Evolutionary conservation across 1,284 basidiomycete species (phyloP).

Genomic region (Apiotrichum sp.): DNA sequence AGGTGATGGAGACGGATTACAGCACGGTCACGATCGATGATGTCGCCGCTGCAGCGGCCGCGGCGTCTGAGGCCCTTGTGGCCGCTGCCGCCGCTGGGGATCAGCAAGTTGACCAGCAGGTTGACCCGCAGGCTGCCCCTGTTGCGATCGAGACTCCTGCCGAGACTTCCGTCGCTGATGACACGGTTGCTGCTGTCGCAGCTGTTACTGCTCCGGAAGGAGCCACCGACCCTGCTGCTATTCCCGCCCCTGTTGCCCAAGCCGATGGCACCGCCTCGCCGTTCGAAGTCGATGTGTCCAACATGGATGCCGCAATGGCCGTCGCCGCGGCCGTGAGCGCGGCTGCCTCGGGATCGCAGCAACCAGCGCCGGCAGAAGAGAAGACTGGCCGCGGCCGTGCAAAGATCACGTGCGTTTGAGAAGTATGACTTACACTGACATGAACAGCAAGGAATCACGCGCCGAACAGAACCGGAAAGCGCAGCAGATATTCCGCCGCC

Average conservation of each 20-base stretch:
- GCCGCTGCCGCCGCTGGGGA: not conserved
- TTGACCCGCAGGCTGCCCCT: too few species aligned
- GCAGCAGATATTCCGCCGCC: conserved; percentile 42
- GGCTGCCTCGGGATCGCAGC: not conserved
- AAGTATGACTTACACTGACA: too few species aligned
- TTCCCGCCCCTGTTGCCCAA: too few species aligned
- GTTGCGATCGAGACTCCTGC: too few species aligned
- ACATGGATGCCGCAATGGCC: not conserved
- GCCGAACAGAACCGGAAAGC: conserved; percentile 46
- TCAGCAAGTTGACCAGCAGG: too few species aligned
- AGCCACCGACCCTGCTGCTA: too few species aligned
- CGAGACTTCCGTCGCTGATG: too few species aligned
- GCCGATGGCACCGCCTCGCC: too few species aligned
- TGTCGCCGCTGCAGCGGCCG: not conserved
- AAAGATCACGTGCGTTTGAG: conserved; percentile 6
- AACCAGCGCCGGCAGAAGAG: not conserved
- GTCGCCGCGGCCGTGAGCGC: not conserved
- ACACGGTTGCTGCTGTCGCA: too few species aligned
- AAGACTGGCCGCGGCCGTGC: not conserved
- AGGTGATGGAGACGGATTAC: not conserved
- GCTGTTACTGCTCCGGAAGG: too few species aligned
- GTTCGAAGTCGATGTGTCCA: too few species aligned
- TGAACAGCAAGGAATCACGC: conserved; percentile 22
- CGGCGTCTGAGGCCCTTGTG: not conserved
- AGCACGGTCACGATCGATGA: not conserved